Evolutionary conservation across 306 rosid species (phyloP), one percentile per base, ranked within the genome.

Genomic region (Rosa rugosa): DNA sequence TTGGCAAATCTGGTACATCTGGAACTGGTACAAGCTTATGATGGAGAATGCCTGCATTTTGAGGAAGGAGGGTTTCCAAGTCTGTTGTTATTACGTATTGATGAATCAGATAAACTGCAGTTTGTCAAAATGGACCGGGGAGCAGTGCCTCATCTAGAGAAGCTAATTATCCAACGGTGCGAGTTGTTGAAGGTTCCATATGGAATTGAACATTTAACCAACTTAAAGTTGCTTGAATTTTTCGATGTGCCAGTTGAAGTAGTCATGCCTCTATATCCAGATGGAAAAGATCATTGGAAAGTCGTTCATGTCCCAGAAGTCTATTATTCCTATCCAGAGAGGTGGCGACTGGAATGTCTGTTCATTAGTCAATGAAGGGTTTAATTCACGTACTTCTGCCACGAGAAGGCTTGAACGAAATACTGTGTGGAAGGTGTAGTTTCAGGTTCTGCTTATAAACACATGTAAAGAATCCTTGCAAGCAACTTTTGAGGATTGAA

Each of bases 1-100:
- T 75, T 83, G 69, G 80, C 83, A 23, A 83, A 79, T 70, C 62
- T 83, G n/a, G 74, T 79, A 14, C 83, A 59, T 69, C 83, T 79
- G 18, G 77, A 83, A 40, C 77, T 83, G 27, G 79, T 77, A 45
- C 76, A 78, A 63, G 76, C 65, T 27, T 78, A 74, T 34, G 78
- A 72, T 1, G 76, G 85, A 18, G 51, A 82, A 16, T 45, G 63
- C 13, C 46, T 82, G 75, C 71, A 68, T 67, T 82, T 82, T 41
- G 41, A 17, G 36, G 73, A 36, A 25, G 69, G 65, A 34, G 85
- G 79, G 41, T 82, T 82, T 57, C 80, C 72, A 42, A 72, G 34
- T 31, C 81, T 77, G 2, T 71, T 71, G 63, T 13, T 70, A 23
- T 65, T 82, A 71, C 70, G 63, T 31, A 62, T 82, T 31, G 79